These are phyloP conservation scores for Neurospora sp. DNA, from an alignment of 2,329 filamentous ascomycete genomes.

Conservation along the genomic window DNA sequence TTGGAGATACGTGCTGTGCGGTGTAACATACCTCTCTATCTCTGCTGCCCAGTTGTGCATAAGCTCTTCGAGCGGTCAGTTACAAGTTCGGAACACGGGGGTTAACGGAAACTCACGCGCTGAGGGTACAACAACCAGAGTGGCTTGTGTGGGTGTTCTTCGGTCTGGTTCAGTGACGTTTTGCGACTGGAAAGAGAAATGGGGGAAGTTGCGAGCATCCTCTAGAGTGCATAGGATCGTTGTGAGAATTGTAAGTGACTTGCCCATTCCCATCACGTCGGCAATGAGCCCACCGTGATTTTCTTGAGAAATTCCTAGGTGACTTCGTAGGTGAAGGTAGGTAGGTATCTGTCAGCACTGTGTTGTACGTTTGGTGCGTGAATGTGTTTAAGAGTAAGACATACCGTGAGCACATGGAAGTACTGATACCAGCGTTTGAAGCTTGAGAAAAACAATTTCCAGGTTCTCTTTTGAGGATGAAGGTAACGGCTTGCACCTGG, in stretches of 20 bases:
- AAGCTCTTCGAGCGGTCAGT: slow-evolving; percentile 20
- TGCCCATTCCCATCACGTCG: slow-evolving; percentile 53
- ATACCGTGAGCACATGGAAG: too few relatives aligned
- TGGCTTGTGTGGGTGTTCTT: slow-evolving; percentile 23
- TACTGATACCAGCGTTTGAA: too few relatives aligned
- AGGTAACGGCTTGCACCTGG: too few relatives aligned
- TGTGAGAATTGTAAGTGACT: slow-evolving; percentile 42
- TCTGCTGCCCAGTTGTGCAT: slow-evolving; percentile 31
- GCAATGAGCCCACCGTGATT: slow-evolving; percentile 32
- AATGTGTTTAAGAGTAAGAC: too few relatives aligned
- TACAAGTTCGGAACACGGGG: not conserved
- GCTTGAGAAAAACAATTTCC: too few relatives aligned
- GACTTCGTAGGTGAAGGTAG: too few relatives aligned
- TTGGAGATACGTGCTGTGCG: not conserved
- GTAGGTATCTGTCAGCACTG: too few relatives aligned
- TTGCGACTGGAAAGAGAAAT: slow-evolving; percentile 4
- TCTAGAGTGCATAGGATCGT: slow-evolving; percentile 33
- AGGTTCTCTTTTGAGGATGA: too few relatives aligned
- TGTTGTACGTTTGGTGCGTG: too few relatives aligned
- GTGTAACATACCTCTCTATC: slow-evolving; percentile 23
- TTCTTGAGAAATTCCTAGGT: too few relatives aligned
- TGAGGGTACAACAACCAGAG: slow-evolving; percentile 35
- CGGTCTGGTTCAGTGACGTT: slow-evolving; percentile 8
- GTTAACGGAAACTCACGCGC: slow-evolving; percentile 21
- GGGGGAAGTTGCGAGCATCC: slow-evolving; percentile 26